phyloP scores from a whole-genome alignment of 73 alveolate species.

The Tetrahymena borealis region DNA sequence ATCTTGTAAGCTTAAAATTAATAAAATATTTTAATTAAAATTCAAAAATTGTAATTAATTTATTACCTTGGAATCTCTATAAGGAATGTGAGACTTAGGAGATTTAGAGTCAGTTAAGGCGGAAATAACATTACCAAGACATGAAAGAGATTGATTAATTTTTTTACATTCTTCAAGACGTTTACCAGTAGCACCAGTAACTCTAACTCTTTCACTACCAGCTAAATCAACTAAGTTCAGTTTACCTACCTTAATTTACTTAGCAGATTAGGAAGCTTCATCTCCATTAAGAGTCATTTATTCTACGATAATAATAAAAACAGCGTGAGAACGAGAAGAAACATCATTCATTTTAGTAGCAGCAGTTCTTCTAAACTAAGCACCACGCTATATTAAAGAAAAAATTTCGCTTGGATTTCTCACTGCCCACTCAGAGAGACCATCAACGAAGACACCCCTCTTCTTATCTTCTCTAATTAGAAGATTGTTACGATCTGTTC shows the following conservation, averaged over 20 bases:
- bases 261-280: background rate
- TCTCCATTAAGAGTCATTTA: constrained; percentile 42
- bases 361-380: constrained; percentile 89
- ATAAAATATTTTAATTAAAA: background rate
- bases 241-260: constrained; percentile 85
- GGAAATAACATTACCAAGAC: constrained; percentile 98
- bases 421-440: constrained; percentile 97
- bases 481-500: constrained; percentile 84
- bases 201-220: constrained; percentile 96
- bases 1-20: constrained; percentile 68
- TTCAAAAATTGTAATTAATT: background rate
- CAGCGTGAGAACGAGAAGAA: constrained; percentile 97
- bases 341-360: constrained; percentile 96
- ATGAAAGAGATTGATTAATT: constrained; percentile 95
- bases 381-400: constrained; percentile 89
- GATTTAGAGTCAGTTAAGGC: constrained; percentile 94
- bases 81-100: constrained; percentile 84
- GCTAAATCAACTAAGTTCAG: constrained; percentile 97
- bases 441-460: constrained; percentile 98
- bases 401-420: constrained; percentile 90
- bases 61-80: constrained; percentile 94
- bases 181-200: constrained; percentile 97
- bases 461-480: constrained; percentile 91
- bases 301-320: constrained; percentile 89
- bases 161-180: constrained; percentile 97